Evolutionary conservation across 148 eudicot genomes (phyloP), one percentile per base, ranked within the genome.

Genomic region (Simmondsia chinensis): DNA sequence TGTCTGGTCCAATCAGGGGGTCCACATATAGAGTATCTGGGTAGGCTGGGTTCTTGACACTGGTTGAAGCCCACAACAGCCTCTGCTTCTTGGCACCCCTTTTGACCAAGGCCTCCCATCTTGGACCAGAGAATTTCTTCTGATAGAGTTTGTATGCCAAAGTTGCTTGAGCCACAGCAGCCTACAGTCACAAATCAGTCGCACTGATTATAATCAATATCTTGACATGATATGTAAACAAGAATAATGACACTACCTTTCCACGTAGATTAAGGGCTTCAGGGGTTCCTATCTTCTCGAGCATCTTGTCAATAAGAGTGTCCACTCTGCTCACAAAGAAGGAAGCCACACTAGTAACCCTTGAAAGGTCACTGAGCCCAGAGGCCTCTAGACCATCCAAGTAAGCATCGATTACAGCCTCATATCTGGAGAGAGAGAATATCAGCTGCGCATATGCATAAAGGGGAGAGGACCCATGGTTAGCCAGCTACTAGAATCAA

Each of bases 1-100:
- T 84, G 45, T 89, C 97, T 12, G 94, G 80, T 55, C 97, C 97
- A 50, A 89, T 76, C 43, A 89, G 74, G 52, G 97, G 97, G 50
- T 70, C 85, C 46, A 89, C 97, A 57, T 89, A 89, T 34, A 89
- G 49, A 8, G 95, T 89, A 42, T 89, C 97, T 0, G 97, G 68
- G 75, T 89, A 89, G 42, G 97, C 87, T 21, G 94, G 95, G 59
- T 89, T 84, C 80, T 89, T 89, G 39, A 89, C 97, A 46, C 95
- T 81, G 31, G 97, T 89, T 46, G 97, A 89, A 43, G 97, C 97
- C 97, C 97, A 89, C 47, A 89, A 52, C 37, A 89, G 51, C 60
- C 97, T 76, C 72, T 89, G 97, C 74, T 89, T 89, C 79, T 84
- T 89, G 42, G 97, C 97, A 48, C 97, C 97, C 64, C 84, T 89